phyloP scores from a whole-genome alignment of 805 yeast genomes.

The Wickerhamiella cacticola region DNA sequence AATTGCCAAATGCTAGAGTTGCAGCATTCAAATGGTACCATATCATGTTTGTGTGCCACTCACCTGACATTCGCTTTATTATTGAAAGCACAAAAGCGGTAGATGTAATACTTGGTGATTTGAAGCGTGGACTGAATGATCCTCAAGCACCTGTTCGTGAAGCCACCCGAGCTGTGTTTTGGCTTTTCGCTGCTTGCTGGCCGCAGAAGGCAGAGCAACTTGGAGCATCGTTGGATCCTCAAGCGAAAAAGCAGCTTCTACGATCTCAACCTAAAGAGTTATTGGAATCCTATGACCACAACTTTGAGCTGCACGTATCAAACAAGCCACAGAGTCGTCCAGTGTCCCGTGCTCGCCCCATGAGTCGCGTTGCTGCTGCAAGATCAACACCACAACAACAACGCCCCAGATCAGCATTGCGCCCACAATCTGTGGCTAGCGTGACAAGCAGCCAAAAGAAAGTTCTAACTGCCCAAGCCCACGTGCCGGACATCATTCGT shows the following conservation, averaged over 20 bases:
- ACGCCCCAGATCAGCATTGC: background rate
- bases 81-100: conserved; percentile 1
- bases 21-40: conserved; percentile 62
- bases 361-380: background rate
- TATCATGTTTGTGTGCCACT: conserved; percentile 38
- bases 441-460: background rate
- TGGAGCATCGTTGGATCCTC: conserved; percentile 21
- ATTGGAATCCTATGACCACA: conserved; percentile 7
- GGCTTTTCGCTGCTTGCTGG: conserved; percentile 50
- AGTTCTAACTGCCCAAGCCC: conserved; percentile 3
- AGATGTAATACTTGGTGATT: conserved; percentile 40
- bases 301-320: conserved; percentile 8
- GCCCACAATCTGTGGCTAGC: background rate
- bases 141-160: conserved; percentile 74
- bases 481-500: conserved; percentile 8
- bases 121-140: conserved; percentile 56
- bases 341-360: background rate
- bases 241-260: conserved; percentile 12
- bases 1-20: conserved; percentile 57
- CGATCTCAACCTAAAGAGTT: conserved; percentile 10
- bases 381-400: background rate
- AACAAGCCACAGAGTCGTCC: background rate
- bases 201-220: conserved; percentile 40
- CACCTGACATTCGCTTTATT: background rate
- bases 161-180: conserved; percentile 56